Percentiles rank a stretch among this genome's conserved stretches.
These are phyloP conservation scores for Leonotis leonurus DNA, from an alignment of 257 asterid species.

Conservation along the genomic window DNA sequence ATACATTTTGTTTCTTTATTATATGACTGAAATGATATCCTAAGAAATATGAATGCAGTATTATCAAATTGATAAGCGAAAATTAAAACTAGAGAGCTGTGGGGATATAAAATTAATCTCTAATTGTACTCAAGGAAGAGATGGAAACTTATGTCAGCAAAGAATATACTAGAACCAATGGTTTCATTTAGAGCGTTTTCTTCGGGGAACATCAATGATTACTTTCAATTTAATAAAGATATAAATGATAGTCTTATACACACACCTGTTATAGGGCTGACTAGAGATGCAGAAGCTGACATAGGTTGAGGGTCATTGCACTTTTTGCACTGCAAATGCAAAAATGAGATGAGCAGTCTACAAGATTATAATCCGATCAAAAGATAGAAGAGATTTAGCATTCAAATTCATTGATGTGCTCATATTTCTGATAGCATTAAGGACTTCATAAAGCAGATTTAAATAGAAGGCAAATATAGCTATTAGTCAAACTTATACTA, in stretches of 20 bases:
- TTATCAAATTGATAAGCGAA: background rate
- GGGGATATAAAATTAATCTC: background rate
- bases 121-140: constrained; percentile 2
- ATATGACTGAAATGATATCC: background rate
- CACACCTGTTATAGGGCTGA: constrained; percentile 54
- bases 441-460: background rate
- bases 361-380: background rate
- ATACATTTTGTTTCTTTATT: background rate
- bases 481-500: background rate
- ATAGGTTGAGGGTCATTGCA: constrained; percentile 58
- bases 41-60: background rate
- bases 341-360: constrained; percentile 19
- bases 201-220: background rate
- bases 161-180: background rate
- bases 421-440: background rate
- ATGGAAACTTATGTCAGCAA: background rate
- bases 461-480: background rate
- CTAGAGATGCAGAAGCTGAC: constrained; percentile 48
- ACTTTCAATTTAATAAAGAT: background rate
- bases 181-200: background rate
- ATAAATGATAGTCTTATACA: constrained; percentile 5
- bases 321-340: constrained; percentile 68
- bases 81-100: background rate
- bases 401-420: background rate
- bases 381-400: background rate